phyloP scores from a whole-genome alignment of 805 yeast species.

The Candida methanosorbosa region DNA sequence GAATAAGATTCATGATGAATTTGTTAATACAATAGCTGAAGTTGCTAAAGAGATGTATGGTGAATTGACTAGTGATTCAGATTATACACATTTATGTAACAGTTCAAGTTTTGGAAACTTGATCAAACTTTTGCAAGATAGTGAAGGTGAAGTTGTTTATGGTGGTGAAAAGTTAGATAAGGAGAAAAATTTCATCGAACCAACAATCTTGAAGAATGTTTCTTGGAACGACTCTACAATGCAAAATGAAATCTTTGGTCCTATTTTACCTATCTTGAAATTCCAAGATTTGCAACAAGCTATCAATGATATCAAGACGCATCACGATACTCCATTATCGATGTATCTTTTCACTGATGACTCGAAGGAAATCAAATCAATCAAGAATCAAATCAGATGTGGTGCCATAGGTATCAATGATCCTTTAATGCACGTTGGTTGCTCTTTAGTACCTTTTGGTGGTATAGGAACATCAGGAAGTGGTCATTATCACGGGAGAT shows the following conservation, averaged over 20 bases:
- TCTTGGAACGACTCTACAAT: constrained; percentile 60
- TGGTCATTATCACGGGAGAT: constrained; percentile 75
- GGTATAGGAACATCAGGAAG: constrained; percentile 82
- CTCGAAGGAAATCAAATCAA: constrained; percentile 36
- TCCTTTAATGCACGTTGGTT: constrained; percentile 59
- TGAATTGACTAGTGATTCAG: constrained; percentile 33
- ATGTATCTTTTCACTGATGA: constrained; percentile 55
- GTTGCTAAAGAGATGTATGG: constrained; percentile 30
- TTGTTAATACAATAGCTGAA: constrained; percentile 25
- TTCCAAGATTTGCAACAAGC: constrained; percentile 35
- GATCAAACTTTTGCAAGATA: constrained; percentile 28
- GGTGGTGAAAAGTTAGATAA: constrained; percentile 30
- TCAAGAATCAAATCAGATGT: constrained; percentile 50
- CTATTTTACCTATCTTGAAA: constrained; percentile 66
- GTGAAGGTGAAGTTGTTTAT: constrained; percentile 44
- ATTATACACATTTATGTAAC: constrained; percentile 56
- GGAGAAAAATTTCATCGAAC: constrained; percentile 47
- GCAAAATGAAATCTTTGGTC: constrained; percentile 78
- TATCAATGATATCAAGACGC: constrained; percentile 30
- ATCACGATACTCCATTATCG: constrained; percentile 76
- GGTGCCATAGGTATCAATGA: constrained; percentile 72
- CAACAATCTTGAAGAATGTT: constrained; percentile 64
- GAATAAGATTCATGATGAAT: constrained; percentile 41
- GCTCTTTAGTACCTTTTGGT: constrained; percentile 74
- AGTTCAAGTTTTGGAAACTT: constrained; percentile 43